A percentile compares a stretch with the other conserved stretches of the same genome.
These are phyloP conservation scores for Porcisia deanei DNA, from an alignment of 208 protist species.

Conservation along the genomic window DNA sequence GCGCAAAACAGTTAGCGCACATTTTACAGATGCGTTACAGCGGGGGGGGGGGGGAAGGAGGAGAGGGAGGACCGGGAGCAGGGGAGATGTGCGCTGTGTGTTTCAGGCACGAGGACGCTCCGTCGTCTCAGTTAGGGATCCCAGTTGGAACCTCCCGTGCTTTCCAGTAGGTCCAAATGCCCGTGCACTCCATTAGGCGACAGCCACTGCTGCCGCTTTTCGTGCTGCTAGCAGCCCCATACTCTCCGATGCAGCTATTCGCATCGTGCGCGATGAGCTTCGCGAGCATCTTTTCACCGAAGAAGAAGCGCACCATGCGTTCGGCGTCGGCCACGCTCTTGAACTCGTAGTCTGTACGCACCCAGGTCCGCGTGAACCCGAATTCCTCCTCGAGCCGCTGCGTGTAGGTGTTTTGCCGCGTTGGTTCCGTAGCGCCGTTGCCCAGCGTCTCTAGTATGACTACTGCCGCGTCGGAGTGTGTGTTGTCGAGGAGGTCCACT, in stretches of 20 bases:
- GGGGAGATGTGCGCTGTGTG: background rate
- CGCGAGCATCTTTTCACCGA: constrained; percentile 44
- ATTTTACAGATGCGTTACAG: background rate
- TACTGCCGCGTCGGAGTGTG: constrained; percentile 42
- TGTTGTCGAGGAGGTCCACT: constrained; percentile 37
- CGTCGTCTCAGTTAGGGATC: background rate
- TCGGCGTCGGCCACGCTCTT: constrained; percentile 44
- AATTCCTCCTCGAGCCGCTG: constrained; percentile 57
- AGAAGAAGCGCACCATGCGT: constrained; percentile 79
- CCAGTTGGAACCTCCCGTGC: constrained; percentile 3
- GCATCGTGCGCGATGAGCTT: constrained; percentile 16
- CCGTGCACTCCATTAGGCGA: constrained; percentile 78
- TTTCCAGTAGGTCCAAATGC: constrained; percentile 79
- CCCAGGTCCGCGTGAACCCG: constrained; percentile 64
- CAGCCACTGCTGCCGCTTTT: background rate
- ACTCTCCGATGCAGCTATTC: background rate
- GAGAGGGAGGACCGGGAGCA: background rate
- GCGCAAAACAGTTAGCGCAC: background rate
- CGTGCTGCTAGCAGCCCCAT: background rate
- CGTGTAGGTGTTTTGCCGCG: constrained; percentile 66
- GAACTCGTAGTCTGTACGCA: constrained; percentile 87
- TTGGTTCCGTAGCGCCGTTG: constrained; percentile 51
- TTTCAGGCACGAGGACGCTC: background rate
- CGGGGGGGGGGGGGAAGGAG: background rate
- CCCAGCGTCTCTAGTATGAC: constrained; percentile 85